These are phyloP conservation scores for Volutella citrinella DNA, from an alignment of 2,329 filamentous ascomycete genomes.

Conservation along the genomic window DNA sequence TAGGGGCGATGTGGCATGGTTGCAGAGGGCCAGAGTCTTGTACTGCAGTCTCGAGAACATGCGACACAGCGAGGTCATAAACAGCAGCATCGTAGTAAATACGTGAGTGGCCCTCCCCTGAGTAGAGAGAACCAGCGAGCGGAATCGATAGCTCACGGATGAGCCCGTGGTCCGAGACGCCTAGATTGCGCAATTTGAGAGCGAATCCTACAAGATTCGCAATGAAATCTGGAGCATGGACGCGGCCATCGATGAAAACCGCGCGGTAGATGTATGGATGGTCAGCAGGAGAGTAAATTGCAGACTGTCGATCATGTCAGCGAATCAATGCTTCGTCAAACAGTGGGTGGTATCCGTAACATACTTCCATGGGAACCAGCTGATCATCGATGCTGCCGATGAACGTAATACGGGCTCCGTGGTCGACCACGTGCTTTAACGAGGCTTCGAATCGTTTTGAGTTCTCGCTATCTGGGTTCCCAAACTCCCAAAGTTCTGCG, in stretches of 20 bases:
- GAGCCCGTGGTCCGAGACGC: conserved; percentile 87
- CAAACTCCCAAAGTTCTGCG: conserved; percentile 94
- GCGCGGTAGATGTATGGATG: conserved; percentile 94
- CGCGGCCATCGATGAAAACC: conserved; percentile 91
- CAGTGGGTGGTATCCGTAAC: conserved; percentile 10
- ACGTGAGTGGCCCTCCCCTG: conserved; percentile 88
- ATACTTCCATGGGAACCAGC: conserved; percentile 83
- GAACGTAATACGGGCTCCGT: conserved; percentile 81
- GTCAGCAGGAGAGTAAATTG: conserved; percentile 77
- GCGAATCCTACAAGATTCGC: conserved; percentile 90
- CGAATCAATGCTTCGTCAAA: neutral
- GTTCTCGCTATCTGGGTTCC: conserved; percentile 74
- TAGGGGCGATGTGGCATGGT: conserved; percentile 23
- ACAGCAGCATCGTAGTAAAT: conserved; percentile 87
- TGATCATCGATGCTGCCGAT: conserved; percentile 97
- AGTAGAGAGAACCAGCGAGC: conserved; percentile 85
- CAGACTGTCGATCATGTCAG: conserved; percentile 55
- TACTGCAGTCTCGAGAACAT: conserved; percentile 69
- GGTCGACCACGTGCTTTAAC: conserved; percentile 69
- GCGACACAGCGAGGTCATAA: conserved; percentile 74
- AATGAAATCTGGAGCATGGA: conserved; percentile 92
- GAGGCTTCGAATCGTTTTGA: conserved; percentile 78
- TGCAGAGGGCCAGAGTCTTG: conserved; percentile 39
- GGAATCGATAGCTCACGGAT: conserved; percentile 86
- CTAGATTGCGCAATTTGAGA: conserved; percentile 89